Evolutionary conservation across 1,139 yeast genomes (phyloP).

Genomic region (Geotrichum phurueaensis): DNA sequence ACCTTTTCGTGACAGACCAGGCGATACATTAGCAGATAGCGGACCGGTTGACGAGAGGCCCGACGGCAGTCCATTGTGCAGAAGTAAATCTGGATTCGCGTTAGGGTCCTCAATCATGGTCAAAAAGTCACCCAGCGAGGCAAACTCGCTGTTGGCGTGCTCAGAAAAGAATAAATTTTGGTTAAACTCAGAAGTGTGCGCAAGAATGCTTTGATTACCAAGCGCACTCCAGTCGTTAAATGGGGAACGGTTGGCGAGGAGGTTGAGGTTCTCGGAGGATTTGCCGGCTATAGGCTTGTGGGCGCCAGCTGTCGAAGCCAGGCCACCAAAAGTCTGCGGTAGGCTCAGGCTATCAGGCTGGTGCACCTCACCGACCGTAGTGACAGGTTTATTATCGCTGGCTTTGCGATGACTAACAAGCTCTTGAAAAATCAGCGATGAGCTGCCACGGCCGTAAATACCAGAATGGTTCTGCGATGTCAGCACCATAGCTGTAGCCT

Average conservation of each 20-base stretch:
- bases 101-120: conserved; percentile 83
- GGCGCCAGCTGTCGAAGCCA: background rate
- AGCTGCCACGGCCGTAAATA: conserved; percentile 9
- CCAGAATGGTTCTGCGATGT: conserved; percentile 14
- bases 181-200: conserved; percentile 28
- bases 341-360: conserved; percentile 1
- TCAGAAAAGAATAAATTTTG: conserved; percentile 66
- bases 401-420: conserved; percentile 5
- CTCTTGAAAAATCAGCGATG: conserved; percentile 15
- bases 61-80: conserved; percentile 7
- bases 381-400: background rate
- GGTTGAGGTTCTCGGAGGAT: background rate
- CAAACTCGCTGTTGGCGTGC: conserved; percentile 89
- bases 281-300: background rate
- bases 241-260: conserved; percentile 3
- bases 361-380: background rate
- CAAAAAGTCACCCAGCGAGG: conserved; percentile 81
- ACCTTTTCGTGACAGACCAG: conserved; percentile 16
- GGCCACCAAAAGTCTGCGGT: conserved; percentile 1
- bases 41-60: conserved; percentile 9
- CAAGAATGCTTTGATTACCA: conserved; percentile 24
- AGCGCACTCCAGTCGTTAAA: conserved; percentile 26
- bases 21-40: conserved; percentile 14
- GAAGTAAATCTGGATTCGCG: conserved; percentile 14
- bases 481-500: conserved; percentile 18